phyloP scores from a whole-genome alignment of 257 asterid genomes.

The Eucommia ulmoides region DNA sequence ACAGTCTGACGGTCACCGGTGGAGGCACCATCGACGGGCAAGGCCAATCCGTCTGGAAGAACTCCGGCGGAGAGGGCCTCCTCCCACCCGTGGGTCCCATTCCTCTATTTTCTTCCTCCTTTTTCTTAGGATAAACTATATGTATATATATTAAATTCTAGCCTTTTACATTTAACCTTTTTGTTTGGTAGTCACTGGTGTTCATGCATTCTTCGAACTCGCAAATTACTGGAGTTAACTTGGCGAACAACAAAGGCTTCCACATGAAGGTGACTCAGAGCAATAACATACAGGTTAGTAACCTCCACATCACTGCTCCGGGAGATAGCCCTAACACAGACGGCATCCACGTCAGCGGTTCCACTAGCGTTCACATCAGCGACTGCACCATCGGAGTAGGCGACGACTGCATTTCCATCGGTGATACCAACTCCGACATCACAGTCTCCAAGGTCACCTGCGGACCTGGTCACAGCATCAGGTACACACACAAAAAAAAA shows the following conservation, averaged over 20 bases:
- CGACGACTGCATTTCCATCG: slow-evolving; percentile 24
- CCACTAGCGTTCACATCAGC: slow-evolving; percentile 21
- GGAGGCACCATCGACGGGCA: too few species aligned
- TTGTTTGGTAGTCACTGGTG: slow-evolving; percentile 28
- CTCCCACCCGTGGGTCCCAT: too few species aligned
- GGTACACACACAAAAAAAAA: slow-evolving; percentile 8
- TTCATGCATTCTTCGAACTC: slow-evolving; percentile 14
- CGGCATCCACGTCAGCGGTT: slow-evolving; percentile 42
- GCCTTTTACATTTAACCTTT: too few species aligned
- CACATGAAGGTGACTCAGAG: slow-evolving; percentile 42
- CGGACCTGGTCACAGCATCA: slow-evolving; percentile 34
- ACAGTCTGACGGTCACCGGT: too few species aligned
- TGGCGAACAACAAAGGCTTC: slow-evolving; percentile 55
- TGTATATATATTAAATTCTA: too few species aligned
- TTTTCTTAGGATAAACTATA: too few species aligned
- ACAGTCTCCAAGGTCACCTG: slow-evolving; percentile 9
- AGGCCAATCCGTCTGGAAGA: too few species aligned
- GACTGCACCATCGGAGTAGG: slow-evolving; percentile 34
- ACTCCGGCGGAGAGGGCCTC: too few species aligned
- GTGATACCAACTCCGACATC: slow-evolving; percentile 11
- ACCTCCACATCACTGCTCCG: slow-evolving; percentile 44
- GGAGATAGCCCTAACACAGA: slow-evolving; percentile 75
- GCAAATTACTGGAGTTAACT: slow-evolving; percentile 15
- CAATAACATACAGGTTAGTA: slow-evolving; percentile 9
- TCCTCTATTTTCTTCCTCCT: too few species aligned